Evolutionary conservation across 495 filamentous ascomycete genomes (phyloP).

Genomic region (Penicillium verhagenii): DNA sequence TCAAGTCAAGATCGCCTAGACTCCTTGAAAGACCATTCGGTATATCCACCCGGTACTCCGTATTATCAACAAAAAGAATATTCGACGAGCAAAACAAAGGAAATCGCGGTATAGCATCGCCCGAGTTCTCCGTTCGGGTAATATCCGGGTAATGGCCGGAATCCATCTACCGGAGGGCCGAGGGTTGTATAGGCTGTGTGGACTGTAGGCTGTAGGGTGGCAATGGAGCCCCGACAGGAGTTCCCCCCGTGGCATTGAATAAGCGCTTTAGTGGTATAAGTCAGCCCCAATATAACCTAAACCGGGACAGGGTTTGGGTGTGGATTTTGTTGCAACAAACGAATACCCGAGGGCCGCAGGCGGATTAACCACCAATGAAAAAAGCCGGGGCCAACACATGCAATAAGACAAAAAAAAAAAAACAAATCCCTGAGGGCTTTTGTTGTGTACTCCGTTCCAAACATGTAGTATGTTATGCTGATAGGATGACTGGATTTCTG

Average conservation of each 20-base stretch:
- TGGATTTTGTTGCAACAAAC: background rate
- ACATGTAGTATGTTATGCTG: background rate
- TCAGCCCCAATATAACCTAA: background rate
- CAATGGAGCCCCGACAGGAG: background rate
- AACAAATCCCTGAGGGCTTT: too few species aligned
- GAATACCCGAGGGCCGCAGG: background rate
- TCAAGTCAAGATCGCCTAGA: background rate
- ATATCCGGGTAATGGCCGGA: background rate
- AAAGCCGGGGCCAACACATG: background rate
- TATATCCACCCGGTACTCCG: too few species aligned
- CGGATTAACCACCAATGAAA: constrained; percentile 1
- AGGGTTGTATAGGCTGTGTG: too few species aligned
- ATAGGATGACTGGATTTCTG: background rate
- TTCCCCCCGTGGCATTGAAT: background rate
- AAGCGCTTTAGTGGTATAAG: background rate
- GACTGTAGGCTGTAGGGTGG: background rate
- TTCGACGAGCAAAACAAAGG: background rate
- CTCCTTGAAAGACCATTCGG: too few species aligned
- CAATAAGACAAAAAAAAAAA: too few species aligned
- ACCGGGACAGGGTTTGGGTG: background rate
- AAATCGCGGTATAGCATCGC: background rate
- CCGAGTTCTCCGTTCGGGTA: background rate
- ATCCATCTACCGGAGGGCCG: background rate
- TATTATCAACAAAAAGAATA: too few species aligned
- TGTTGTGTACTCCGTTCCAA: too few species aligned